Evolutionary conservation across 768 basidiomycete species (phyloP), one percentile per base, ranked within the genome.

Genomic region (Russula olivacea): DNA sequence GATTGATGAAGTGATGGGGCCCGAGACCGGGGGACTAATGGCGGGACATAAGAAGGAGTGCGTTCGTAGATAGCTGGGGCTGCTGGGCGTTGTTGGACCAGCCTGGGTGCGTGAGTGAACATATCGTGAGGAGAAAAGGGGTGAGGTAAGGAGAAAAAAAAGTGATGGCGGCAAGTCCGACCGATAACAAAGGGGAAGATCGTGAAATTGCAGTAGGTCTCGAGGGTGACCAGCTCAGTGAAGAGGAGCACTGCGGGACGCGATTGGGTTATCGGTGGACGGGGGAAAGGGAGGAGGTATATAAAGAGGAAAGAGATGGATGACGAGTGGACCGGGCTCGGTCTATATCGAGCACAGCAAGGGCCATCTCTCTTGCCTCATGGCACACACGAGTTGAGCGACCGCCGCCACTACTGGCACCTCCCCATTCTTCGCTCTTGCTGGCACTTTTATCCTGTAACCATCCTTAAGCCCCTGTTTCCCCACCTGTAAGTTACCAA

Each of bases 31-130:
- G 63, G 63, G n/a, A 25, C 48, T 2, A 55, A 23, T 7, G 54
- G 54, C 0, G 63, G 34, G 19, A 47, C n/a, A 32, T 55, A 21
- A 12, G 58, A 64, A 30, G 58, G 49, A 12, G 58, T 60, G 21
- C 54, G 63, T 43, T 60, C 63, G 38, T 50, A 28, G 40, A 51
- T 40, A 38, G 53, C 28, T 21, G 58, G 63, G 23, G 32, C 23
- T 19, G 17, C 40, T 1, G 58, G 19, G 19, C 58, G 63, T 48
- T 64, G 63, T 38, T 59, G 59, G 63, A 64, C 63, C 58, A 56
- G 58, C 54, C 54, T 64, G 48, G 58, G 58, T 36, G 63, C 58
- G 40, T 60, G 49, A 19, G 63, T 50, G 63, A 64, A 60, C 63
- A 60, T 60, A 51, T 17, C 28, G 41, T 53, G 19, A 21, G 21